These are phyloP conservation scores for Noccaea bulbosa DNA, from an alignment of 345 rosid species.

Conservation along the genomic window DNA sequence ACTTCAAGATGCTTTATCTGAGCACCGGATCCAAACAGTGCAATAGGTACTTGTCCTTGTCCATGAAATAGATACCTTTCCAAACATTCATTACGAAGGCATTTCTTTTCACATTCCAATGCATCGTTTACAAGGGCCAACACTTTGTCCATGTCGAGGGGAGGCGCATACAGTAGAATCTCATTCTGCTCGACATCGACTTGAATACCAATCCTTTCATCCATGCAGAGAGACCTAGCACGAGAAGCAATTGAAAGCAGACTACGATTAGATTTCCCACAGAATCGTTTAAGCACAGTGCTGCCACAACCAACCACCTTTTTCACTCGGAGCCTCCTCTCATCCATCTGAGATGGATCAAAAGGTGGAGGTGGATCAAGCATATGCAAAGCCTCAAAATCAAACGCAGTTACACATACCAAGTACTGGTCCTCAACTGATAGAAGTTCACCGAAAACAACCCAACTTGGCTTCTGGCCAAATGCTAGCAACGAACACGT, in stretches of 20 bases:
- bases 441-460: constrained; percentile 83
- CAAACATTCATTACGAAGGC: constrained; percentile 71
- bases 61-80: constrained; percentile 68
- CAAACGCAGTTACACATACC: constrained; percentile 87
- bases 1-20: constrained; percentile 89
- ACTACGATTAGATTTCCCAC: constrained; percentile 66
- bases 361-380: constrained; percentile 75
- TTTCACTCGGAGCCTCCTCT: constrained; percentile 58
- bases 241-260: constrained; percentile 63
- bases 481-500: constrained; percentile 81
- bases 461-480: constrained; percentile 84
- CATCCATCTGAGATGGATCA: constrained; percentile 58
- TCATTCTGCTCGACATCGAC: constrained; percentile 67
- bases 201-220: constrained; percentile 66
- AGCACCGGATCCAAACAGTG: constrained; percentile 88
- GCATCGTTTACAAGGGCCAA: constrained; percentile 53
- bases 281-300: constrained; percentile 63
- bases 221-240: constrained; percentile 53
- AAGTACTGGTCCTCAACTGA: constrained; percentile 62
- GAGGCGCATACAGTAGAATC: constrained; percentile 64
- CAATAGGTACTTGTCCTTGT: constrained; percentile 59
- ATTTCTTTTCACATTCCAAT: constrained; percentile 63
- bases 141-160: constrained; percentile 59
- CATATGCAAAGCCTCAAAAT: constrained; percentile 60
- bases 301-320: constrained; percentile 65